Evolutionary conservation across 2,329 filamentous ascomycete species (phyloP).

Genomic region (Ophiocordyceps sinensis): DNA sequence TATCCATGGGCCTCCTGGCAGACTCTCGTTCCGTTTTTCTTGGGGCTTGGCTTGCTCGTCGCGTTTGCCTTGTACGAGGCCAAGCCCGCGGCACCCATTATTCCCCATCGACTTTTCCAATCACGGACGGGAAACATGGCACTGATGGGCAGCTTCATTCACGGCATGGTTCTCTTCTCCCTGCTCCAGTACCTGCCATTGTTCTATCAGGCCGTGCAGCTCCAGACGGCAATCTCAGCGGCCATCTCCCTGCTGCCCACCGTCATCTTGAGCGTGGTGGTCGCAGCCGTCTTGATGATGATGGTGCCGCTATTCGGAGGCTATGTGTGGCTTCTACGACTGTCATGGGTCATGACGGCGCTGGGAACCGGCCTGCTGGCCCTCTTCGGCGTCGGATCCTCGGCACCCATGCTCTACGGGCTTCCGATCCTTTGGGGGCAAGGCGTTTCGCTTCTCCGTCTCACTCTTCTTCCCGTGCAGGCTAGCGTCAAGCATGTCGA

Average conservation of each 20-base stretch:
- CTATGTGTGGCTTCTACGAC: neutral
- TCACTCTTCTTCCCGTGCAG: neutral
- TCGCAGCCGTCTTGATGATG: neutral
- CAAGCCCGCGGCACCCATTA: conserved; percentile 11
- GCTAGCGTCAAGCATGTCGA: neutral
- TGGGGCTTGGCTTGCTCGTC: conserved; percentile 13
- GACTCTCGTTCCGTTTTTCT: conserved; percentile 17
- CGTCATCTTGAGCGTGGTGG: neutral
- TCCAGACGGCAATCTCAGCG: conserved; percentile 12
- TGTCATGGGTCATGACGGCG: neutral
- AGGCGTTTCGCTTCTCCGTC: neutral
- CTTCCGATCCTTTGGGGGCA: neutral
- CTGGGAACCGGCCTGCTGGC: neutral
- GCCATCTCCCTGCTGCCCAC: conserved; percentile 13
- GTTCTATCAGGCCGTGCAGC: conserved; percentile 16
- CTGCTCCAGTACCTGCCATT: conserved; percentile 16
- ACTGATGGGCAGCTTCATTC: conserved; percentile 12
- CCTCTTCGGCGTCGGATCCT: neutral
- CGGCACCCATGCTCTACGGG: neutral
- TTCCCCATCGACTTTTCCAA: conserved; percentile 16
- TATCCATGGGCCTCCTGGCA: conserved; percentile 18
- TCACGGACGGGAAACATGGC: conserved; percentile 12
- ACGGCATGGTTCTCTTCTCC: conserved; percentile 15
- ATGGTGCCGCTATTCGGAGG: neutral
- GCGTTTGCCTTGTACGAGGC: conserved; percentile 15